These are phyloP conservation scores for Pichia sp. DNA, from an alignment of 1,139 yeast species.

Conservation along the genomic window DNA sequence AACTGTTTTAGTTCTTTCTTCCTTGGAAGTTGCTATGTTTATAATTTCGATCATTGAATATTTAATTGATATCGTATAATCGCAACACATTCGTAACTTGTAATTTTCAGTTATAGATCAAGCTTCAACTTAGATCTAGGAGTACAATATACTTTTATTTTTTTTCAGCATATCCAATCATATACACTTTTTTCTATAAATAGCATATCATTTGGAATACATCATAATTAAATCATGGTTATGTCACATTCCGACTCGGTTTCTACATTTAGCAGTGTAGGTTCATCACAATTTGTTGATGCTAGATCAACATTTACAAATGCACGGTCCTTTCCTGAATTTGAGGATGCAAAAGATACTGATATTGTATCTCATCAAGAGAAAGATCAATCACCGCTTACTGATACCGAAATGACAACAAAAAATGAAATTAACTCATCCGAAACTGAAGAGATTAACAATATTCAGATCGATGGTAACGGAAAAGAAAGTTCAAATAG, in stretches of 20 bases:
- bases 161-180: too few species aligned
- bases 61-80: too few species aligned
- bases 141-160: too few species aligned
- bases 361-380: background rate
- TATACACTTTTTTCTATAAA: too few species aligned
- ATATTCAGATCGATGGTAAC: conserved; percentile 1
- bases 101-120: too few species aligned
- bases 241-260: conserved; percentile 7
- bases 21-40: too few species aligned
- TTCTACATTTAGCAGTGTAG: conserved; percentile 14
- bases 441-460: background rate
- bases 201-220: background rate
- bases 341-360: background rate
- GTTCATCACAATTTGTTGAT: conserved; percentile 16
- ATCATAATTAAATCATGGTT: conserved; percentile 1
- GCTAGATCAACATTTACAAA: conserved; percentile 14
- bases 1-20: too few species aligned
- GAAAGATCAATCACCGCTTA: too few species aligned
- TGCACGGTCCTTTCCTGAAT: conserved; percentile 1
- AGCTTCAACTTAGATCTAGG: too few species aligned
- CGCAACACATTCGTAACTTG: too few species aligned
- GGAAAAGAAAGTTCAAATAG: background rate
- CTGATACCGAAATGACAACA: background rate
- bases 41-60: too few species aligned
- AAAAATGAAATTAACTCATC: background rate